A percentile compares a stretch with the other conserved stretches of the same genome.
Conservation (phyloP, 2,329 filamentous ascomycete species). For the Elsinoe ampelina region DNA sequence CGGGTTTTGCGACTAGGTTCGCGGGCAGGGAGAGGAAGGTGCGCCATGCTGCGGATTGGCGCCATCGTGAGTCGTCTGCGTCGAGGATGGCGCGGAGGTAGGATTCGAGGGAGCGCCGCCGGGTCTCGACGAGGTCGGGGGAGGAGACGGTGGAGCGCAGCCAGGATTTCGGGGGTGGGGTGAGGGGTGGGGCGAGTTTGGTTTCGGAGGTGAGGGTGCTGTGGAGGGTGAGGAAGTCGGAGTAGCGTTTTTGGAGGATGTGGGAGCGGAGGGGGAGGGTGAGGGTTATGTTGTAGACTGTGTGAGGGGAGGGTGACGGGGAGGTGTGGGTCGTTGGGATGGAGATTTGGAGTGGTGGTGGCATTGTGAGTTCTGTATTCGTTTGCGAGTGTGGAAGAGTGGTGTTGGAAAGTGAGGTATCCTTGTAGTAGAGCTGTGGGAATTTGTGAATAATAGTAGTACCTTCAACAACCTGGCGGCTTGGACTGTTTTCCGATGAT, state of each 20-base stretch:
- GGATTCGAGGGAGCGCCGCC: conserved; percentile 57
- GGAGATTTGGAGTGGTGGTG: conserved; percentile 36
- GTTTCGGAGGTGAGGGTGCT: conserved; percentile 50
- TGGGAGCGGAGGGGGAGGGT: conserved; percentile 67
- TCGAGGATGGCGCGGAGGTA: conserved; percentile 67
- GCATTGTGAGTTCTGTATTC: conserved; percentile 25
- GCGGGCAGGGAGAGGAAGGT: conserved; percentile 62
- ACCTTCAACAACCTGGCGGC: neutral
- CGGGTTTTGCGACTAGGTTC: conserved; percentile 25
- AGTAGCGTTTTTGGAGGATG: conserved; percentile 72
- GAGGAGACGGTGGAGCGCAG: conserved; percentile 63
- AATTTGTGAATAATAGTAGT: neutral
- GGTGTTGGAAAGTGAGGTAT: neutral
- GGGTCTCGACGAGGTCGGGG: conserved; percentile 58
- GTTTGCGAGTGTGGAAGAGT: neutral
- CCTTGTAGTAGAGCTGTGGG: neutral
- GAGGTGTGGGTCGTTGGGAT: conserved; percentile 43
- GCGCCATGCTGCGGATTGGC: conserved; percentile 63
- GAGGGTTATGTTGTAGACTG: conserved; percentile 68
- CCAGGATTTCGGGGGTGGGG: conserved; percentile 68
- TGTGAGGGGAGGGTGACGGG: conserved; percentile 56
- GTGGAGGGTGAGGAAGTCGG: conserved; percentile 64
- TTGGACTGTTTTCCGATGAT: conserved; percentile 7
- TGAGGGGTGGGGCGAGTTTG: conserved; percentile 54
- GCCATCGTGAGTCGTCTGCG: conserved; percentile 65